phyloP scores from a whole-genome alignment of 306 rosid genomes.

The Cucurbita ficifolia region DNA sequence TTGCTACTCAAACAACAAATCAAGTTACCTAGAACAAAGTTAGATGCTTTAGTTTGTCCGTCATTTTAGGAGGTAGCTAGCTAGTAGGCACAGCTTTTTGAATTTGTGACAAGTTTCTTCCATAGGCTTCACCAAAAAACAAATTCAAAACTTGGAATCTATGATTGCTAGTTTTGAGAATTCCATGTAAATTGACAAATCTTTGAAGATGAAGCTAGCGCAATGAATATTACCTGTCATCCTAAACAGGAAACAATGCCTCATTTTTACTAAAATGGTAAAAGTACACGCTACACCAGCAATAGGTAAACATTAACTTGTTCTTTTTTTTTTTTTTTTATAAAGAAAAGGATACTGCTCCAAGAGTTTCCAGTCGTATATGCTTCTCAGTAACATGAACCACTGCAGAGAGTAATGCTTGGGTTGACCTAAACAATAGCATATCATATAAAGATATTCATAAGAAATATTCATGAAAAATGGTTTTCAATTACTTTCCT shows the following conservation, averaged over 20 bases:
- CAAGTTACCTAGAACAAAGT: neutral
- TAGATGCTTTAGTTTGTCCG: neutral
- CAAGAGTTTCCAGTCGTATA: constrained; percentile 76
- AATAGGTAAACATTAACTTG: neutral
- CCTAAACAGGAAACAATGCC: neutral
- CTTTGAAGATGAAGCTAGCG: neutral
- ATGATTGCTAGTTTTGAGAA: neutral
- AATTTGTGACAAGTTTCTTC: neutral
- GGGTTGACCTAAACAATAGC: constrained; percentile 60
- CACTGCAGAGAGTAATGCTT: constrained; percentile 69
- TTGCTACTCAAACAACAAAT: neutral
- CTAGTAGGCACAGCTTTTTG: neutral
- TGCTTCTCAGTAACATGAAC: constrained; percentile 71
- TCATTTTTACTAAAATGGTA: neutral
- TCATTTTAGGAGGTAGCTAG: neutral
- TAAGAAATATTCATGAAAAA: constrained; percentile 12
- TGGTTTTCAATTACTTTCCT: neutral
- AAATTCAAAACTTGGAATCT: neutral
- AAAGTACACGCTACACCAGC: neutral
- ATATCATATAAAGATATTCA: neutral
- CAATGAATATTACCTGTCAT: neutral
- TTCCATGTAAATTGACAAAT: neutral
- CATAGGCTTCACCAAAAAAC: neutral
- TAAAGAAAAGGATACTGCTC: constrained; percentile 68
- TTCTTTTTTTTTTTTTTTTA: too few relatives aligned